Percentiles rank a stretch among this genome's conserved stretches.
phyloP scores from a whole-genome alignment of 2,329 filamentous ascomycete species.

The Pyrenochaeta sp. region DNA sequence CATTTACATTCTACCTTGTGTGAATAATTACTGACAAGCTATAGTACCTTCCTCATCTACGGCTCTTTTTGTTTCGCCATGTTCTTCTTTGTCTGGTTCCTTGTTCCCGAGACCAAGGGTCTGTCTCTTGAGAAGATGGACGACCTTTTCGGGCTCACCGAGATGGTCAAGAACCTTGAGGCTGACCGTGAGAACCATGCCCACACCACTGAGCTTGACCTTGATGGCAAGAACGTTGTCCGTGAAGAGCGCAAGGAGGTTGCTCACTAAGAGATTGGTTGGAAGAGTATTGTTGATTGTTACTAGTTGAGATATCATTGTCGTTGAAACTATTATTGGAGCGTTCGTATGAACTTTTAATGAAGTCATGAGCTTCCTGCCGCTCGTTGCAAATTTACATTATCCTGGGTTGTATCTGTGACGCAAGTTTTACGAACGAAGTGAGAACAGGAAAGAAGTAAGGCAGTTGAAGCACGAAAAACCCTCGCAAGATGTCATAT shows the following conservation, averaged over 20 bases:
- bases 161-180: slow-evolving; percentile 51
- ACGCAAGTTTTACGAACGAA: too few species aligned
- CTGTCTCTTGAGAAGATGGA: slow-evolving; percentile 70
- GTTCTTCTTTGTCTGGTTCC: slow-evolving; percentile 72
- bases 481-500: not conserved
- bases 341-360: slow-evolving; percentile 11
- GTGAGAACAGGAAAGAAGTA: too few species aligned
- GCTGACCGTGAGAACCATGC: slow-evolving; percentile 38
- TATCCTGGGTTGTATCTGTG: too few species aligned
- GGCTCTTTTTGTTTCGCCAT: slow-evolving; percentile 71
- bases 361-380: slow-evolving; percentile 25
- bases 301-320: slow-evolving; percentile 1
- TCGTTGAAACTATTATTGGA: not conserved
- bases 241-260: slow-evolving; percentile 41
- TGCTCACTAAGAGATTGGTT: slow-evolving; percentile 6
- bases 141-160: slow-evolving; percentile 69
- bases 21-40: slow-evolving; percentile 24
- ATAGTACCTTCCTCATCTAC: slow-evolving; percentile 74
- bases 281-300: not conserved
- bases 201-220: slow-evolving; percentile 30
- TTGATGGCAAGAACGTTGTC: slow-evolving; percentile 39
- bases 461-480: not conserved
- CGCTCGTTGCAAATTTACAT: slow-evolving; percentile 13
- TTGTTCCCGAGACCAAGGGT: slow-evolving; percentile 78
- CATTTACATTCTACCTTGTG: slow-evolving; percentile 44